Evolutionary conservation across 495 filamentous ascomycete species (phyloP).

Genomic region (Aspergillus asperescens): DNA sequence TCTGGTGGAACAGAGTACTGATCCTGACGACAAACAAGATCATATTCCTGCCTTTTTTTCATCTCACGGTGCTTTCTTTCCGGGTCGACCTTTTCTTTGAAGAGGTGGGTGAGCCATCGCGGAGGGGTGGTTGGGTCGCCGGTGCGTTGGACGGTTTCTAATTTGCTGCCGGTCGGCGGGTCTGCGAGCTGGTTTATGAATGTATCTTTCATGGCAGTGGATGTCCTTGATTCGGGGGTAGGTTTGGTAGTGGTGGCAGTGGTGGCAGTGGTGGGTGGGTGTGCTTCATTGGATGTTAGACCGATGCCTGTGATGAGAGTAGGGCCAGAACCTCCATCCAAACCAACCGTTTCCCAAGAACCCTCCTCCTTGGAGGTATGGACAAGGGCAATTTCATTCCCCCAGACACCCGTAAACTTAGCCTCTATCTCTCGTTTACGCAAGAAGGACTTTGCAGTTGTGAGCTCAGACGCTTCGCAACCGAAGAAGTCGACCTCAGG

Average conservation of each 20-base stretch:
- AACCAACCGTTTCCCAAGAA: background rate
- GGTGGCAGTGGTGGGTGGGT: background rate
- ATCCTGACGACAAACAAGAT: background rate
- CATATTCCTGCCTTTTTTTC: background rate
- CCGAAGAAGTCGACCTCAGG: constrained; percentile 23
- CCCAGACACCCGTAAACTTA: constrained; percentile 32
- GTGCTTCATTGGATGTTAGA: background rate
- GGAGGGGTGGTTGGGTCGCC: background rate
- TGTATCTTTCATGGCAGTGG: background rate
- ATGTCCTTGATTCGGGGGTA: background rate
- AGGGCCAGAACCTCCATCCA: background rate
- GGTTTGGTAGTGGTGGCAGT: no score
- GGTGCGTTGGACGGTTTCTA: background rate
- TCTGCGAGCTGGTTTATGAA: constrained; percentile 13
- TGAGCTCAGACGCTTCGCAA: constrained; percentile 26
- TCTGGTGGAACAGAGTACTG: background rate
- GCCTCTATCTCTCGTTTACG: constrained; percentile 22
- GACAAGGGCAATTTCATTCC: constrained; percentile 19
- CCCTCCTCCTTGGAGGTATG: background rate
- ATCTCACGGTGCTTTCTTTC: background rate
- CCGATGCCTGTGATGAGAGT: background rate
- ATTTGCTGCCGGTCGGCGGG: background rate
- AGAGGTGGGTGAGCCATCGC: constrained; percentile 9
- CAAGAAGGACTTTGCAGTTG: constrained; percentile 27
- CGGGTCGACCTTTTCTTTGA: background rate